phyloP scores from a whole-genome alignment of 208 protist species.

The Naegleria fowleri region DNA sequence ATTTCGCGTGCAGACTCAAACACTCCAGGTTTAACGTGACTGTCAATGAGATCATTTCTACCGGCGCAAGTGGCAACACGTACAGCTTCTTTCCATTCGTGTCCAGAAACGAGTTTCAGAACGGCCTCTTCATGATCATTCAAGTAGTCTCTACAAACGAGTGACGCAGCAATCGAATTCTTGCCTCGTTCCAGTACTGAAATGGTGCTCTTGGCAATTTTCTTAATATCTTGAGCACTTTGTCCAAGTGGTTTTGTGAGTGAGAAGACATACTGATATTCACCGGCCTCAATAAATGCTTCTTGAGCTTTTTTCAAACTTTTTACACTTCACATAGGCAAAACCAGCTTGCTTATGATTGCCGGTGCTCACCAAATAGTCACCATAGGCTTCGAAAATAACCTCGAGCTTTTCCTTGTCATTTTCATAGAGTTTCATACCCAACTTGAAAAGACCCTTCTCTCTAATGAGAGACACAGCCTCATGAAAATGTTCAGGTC shows the following conservation, averaged over 20 bases:
- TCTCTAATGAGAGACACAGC: background rate
- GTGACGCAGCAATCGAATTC: background rate
- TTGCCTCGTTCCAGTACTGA: background rate
- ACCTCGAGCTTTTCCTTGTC: background rate
- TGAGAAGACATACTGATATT: background rate
- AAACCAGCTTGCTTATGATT: background rate
- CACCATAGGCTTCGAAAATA: conserved; percentile 21
- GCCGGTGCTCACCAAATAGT: background rate
- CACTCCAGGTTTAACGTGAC: background rate
- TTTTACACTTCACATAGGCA: background rate
- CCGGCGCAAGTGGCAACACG: background rate
- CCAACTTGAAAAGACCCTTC: background rate
- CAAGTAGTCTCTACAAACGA: background rate
- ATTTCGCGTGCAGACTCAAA: background rate
- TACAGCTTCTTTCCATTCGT: background rate
- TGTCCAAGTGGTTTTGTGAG: background rate
- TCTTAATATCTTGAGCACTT: background rate
- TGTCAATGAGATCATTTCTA: conserved; percentile 17
- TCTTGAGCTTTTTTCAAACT: background rate
- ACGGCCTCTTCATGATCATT: conserved; percentile 19
- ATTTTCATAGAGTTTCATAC: background rate
- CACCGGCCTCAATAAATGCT: background rate
- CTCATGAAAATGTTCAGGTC: background rate
- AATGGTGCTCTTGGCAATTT: background rate
- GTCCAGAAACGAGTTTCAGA: background rate